Evolutionary conservation across 2,329 filamentous ascomycete genomes (phyloP), one percentile per base, ranked within the genome.

Genomic region (Pezicula neosporulosa): DNA sequence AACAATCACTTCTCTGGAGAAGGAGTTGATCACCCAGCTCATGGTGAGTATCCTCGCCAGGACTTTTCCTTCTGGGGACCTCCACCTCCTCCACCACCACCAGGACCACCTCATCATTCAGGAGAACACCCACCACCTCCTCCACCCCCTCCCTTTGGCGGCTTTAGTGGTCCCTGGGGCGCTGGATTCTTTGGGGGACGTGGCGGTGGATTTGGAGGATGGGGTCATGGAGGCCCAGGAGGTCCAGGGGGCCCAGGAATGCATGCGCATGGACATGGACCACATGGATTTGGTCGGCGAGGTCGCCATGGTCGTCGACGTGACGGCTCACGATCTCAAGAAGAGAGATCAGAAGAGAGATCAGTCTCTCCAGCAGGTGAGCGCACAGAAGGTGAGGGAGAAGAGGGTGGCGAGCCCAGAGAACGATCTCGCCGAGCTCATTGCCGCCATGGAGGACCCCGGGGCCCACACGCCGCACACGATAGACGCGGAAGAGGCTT

Each of bases 11-110:
- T 33, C 30, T 33, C 27, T 43, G 62, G 62, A 56, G 57, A 54
- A 27, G 63, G 63, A 45, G 59, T 64, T 39, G 63, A 66, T 42
- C 63, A 63, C 35, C 51, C 57, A 43, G 49, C 55, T 27, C 57
- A 48, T 46, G 51, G 43, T 1, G 51, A 44, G 47, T 44, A 48
- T 16, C 24, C 24, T 24, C 24, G 24, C 24, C 24, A 24, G 24
- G 24, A 24, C 24, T 24, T 24, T 24, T 49, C 46, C 35, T 53
- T 54, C 28, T 51, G 52, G 13, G 52, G 46, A 39, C 47, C 44
- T 27, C 44, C 51, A 24, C 47, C 49, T 41, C 44, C 21, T 47
- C 19, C 46, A 43, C 50, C 54, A 45, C 49, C 54, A 43, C 24
- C 24, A 45, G 44, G 16, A 41, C 47, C 39, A 6, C 44, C 28